Evolutionary conservation across 2,329 filamentous ascomycete genomes (phyloP), one percentile per base, ranked within the genome.

Genomic region (Ceratocystiopsis minuta): DNA sequence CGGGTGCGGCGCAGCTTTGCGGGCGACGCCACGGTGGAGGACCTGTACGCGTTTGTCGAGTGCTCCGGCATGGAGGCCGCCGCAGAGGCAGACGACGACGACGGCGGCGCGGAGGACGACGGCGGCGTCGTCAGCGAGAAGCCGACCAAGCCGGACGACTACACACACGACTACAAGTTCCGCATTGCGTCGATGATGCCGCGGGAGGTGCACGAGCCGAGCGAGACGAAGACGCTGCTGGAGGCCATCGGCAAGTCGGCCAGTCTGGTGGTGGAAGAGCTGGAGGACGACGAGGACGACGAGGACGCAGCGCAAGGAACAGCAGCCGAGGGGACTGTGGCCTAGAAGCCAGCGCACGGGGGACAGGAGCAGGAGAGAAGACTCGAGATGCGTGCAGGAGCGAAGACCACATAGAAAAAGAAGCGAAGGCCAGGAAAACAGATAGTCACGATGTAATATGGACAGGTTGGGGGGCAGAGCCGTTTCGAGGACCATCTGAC

Each of bases 21-120:
- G 0, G 65, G 69, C 1, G 65, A 74, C n/a, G 74, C 81, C 0
- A 67, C 71, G 2, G 64, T 96, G 34, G 88, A 96, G 55, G 86
- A 95, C 53, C 62, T 98, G 6, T 96, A 96, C 58, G 90, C 88
- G 0, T 95, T 93, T 60, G 86, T 96, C 3, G 90, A 98, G 55
- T 96, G 88, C 60, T 79, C 86, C 55, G 77, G 84, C 41, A 51
- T 80, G 6, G 51, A 86, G 3, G 59, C 69, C 33, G 49, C 48
- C 39, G 53, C 51, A 28, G 48, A 50, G 7, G 24, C 24, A 10
- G 9, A 28, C 33, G 48, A 40, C 39, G 51, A 43, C 45, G 45
- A 51, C 7, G 55, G 62, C 31, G n/a, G n/a, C n/a, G 59, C 57
- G 16, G 56, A 58, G 1, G 53, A 60, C 4, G 28, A 17, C 6